A percentile compares a stretch with the other conserved stretches of the same genome.
These are phyloP conservation scores for Paecilomyces niveus DNA, from an alignment of 2,329 filamentous ascomycete genomes.

Conservation along the genomic window DNA sequence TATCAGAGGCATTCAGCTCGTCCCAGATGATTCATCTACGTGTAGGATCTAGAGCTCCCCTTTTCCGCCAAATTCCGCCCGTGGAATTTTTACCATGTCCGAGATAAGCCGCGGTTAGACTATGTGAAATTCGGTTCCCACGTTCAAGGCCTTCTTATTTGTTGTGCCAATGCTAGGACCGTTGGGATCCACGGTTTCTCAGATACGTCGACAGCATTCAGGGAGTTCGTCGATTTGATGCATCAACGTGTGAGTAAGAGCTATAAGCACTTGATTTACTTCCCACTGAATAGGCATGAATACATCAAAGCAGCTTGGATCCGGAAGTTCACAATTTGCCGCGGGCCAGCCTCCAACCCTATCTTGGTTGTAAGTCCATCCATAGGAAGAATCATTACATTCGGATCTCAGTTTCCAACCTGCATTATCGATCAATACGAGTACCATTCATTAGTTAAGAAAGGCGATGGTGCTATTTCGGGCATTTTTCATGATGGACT, in stretches of 20 bases:
- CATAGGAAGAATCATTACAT: slow-evolving; percentile 8
- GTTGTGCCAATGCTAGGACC: slow-evolving; percentile 1
- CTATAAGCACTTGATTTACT: slow-evolving; percentile 8
- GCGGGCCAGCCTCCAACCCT: not conserved
- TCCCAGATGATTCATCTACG: not conserved
- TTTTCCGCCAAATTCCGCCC: slow-evolving; percentile 5
- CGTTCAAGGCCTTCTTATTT: slow-evolving; percentile 7
- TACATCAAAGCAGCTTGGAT: slow-evolving; percentile 7
- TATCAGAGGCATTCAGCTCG: slow-evolving; percentile 3
- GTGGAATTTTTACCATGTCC: slow-evolving; percentile 3
- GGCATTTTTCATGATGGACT: slow-evolving; percentile 10
- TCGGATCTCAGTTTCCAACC: slow-evolving; percentile 5
- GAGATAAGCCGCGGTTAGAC: slow-evolving; percentile 4
- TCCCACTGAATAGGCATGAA: slow-evolving; percentile 7
- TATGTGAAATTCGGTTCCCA: slow-evolving; percentile 6
- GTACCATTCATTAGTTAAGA: slow-evolving; percentile 5
- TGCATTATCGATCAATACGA: not conserved
- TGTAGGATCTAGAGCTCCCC: slow-evolving; percentile 7
- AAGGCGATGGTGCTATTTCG: slow-evolving; percentile 7
- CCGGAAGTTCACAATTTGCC: slow-evolving; percentile 1
- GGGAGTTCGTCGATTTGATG: slow-evolving; percentile 5
- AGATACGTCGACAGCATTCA: slow-evolving; percentile 1
- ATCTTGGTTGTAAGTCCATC: slow-evolving; percentile 7
- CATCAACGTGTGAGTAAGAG: slow-evolving; percentile 1
- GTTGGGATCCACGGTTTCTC: slow-evolving; percentile 8